Evolutionary conservation across 2,329 filamentous ascomycete species (phyloP), one percentile per base, ranked within the genome.

Genomic region (Helotiales sp.): DNA sequence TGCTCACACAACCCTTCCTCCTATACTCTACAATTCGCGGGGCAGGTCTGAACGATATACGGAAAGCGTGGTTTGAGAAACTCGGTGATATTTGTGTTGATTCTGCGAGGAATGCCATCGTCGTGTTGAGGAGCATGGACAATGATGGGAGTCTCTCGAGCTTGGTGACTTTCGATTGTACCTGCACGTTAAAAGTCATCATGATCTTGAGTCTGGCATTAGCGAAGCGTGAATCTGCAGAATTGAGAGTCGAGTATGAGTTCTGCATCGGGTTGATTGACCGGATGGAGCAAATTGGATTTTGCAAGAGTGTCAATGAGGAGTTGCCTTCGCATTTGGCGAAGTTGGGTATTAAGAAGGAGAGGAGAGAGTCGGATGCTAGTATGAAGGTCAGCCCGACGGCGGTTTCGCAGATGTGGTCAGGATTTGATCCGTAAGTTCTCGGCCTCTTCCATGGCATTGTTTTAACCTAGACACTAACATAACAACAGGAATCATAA

Each of bases 211-310:
- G 64, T 20, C 68, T 71, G 24, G 70, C 64, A 4, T 50, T 70
- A 22, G 68, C 64, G 5, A 70, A 63, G 28, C 52, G 66, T 7
- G 65, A 68, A 11, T 67, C 52, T 3, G 45, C 47, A 43, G 64
- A 71, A n/a, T 52, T 62, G 22, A 37, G 62, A 32, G 49, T 58
- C 26, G 61, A 65, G 49, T 68, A 70, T 49, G 58, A 67, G 58
- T 26, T 24, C 8, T 68, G 68, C 20, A 50, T 70, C 4, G 43
- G 57, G 17, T 40, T 71, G 11, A 37, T 70, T n/a, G 65, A 67
- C 13, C 50, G 52, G 32, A 71, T 71, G 70, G 70, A 71, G 40
- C 70, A 70, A 30, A 61, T 71, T 28, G 70, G 70, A 2, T 71
- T 71, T 54, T 68, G 66, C 15, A 66, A 64, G 34, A 70, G 61